Conservation (phyloP, 2,329 filamentous ascomycete species). For the Eurotiales sp. region DNA sequence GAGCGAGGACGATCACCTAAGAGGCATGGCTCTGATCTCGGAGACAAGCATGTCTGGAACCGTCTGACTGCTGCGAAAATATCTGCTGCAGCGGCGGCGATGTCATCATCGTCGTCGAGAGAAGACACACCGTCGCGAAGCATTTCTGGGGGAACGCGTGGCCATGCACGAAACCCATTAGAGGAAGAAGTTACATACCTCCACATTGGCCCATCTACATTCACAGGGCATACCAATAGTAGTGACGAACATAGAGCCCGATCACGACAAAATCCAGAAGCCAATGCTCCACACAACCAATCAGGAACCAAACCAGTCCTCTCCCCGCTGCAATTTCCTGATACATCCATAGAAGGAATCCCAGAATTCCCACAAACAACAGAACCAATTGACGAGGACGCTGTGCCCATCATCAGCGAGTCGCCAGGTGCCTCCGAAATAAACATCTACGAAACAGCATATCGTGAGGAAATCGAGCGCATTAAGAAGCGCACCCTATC, state of each 20-base stretch:
- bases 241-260: neutral
- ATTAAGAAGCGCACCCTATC: conserved; percentile 53
- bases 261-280: neutral
- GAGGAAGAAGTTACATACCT: conserved; percentile 67
- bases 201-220: conserved; percentile 65
- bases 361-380: conserved; percentile 30
- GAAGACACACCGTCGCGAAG: conserved; percentile 33
- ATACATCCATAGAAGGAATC: conserved; percentile 29
- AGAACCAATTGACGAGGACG: conserved; percentile 29
- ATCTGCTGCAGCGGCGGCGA: neutral
- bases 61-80: conserved; percentile 1
- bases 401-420: conserved; percentile 63
- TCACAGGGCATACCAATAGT: conserved; percentile 26
- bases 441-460: conserved; percentile 84
- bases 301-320: conserved; percentile 1
- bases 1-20: conserved; percentile 16
- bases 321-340: conserved; percentile 19
- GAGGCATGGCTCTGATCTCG: conserved; percentile 6
- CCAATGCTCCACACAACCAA: conserved; percentile 15
- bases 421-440: conserved; percentile 81
- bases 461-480: conserved; percentile 73
- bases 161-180: conserved; percentile 61
- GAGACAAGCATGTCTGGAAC: neutral
- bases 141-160: conserved; percentile 47
- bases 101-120: conserved; percentile 26